Base-by-base conservation (phyloP, 1,284 basidiomycete genomes). In the Leucoagaricus sp. region DNA sequence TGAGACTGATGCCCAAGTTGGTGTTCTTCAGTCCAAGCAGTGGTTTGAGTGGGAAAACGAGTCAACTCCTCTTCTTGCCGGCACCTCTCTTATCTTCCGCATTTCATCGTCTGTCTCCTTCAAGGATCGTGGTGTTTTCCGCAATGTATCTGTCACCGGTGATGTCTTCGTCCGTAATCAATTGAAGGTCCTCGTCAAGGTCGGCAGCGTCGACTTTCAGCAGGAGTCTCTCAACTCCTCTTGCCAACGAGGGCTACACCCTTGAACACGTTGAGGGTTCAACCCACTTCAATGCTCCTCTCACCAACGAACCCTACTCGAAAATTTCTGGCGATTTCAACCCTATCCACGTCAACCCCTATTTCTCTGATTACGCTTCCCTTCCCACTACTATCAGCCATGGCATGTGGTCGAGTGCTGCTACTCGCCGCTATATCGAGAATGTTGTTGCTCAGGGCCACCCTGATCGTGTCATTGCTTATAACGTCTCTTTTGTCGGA, bases 31-130 rank as follows among this genome's bases (percentile, higher is more conserved):
- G 68, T 94, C 93, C 58, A 99, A 99, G 81, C 92, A 96, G 70
- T 99, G 97, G 96, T 96, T 99, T 74, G 87, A 91, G 57, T 98
- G 96, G 96, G 87, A 91, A 57, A 87, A 96, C 67, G 87, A 92
- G 54, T 79, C 86, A 7, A 83, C 85, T 60, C 87, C 93, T 38
- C 86, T 95, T 41, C 76, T 85, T 57, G 84, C 91, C 10, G 94
- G 94, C 41, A 90, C 90, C 42, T 84, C 83, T 2, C 86, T 99
- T 53, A 86, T 95, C 63, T 97, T 99, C 91, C 89, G 91, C 61
- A 81, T 92, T 63, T 84, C 87, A 66, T 94, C 92, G 15, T 86
- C 92, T 68, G 86, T 94, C 53, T 86, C 87, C 25, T 98, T 93
- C 86, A 93, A 94, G 76, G 92, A 96, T 79, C 94, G 92, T 78